phyloP scores from a whole-genome alignment of 1,284 basidiomycete genomes.

The Sanghuangporus baumii region DNA sequence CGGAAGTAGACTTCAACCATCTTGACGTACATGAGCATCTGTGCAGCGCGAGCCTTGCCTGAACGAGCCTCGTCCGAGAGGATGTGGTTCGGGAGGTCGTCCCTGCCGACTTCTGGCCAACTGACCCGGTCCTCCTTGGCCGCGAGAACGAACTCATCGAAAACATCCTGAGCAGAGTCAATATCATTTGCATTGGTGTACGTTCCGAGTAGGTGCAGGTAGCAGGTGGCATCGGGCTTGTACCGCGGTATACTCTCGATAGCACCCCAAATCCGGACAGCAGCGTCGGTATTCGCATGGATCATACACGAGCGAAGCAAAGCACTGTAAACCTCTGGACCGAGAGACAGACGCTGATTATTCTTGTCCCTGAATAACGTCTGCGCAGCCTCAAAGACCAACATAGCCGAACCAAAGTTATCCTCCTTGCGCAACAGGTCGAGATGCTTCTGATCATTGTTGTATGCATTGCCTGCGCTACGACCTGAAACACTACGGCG shows the following conservation, averaged over 20 bases:
- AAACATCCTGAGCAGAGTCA: conserved; percentile 58
- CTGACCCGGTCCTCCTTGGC: conserved; percentile 33
- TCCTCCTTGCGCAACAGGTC: conserved; percentile 50
- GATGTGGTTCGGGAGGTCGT: conserved; percentile 17
- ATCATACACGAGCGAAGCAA: conserved; percentile 65
- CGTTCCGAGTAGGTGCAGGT: conserved; percentile 57
- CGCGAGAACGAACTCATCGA: conserved; percentile 53
- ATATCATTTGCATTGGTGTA: conserved; percentile 52
- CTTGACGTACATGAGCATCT: conserved; percentile 59
- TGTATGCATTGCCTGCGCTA: conserved; percentile 22
- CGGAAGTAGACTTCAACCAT: conserved; percentile 77
- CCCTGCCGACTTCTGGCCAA: conserved; percentile 22
- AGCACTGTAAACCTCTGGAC: conserved; percentile 38
- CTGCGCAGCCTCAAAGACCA: conserved; percentile 62
- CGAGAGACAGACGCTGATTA: conserved; percentile 30
- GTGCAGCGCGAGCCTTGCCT: conserved; percentile 24
- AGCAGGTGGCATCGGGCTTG: conserved; percentile 40
- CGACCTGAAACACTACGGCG: conserved; percentile 27
- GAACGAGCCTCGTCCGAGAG: conserved; percentile 17
- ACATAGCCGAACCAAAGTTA: conserved; percentile 68
- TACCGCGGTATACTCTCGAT: conserved; percentile 46
- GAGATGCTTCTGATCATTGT: conserved; percentile 32
- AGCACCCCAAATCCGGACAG: conserved; percentile 64
- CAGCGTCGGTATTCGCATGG: conserved; percentile 55
- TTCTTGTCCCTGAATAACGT: conserved; percentile 28